Percentiles rank a stretch among this genome's conserved stretches.
Evolutionary conservation across 257 asterid species (phyloP).

Genomic region (Solanum pennellii): DNA sequence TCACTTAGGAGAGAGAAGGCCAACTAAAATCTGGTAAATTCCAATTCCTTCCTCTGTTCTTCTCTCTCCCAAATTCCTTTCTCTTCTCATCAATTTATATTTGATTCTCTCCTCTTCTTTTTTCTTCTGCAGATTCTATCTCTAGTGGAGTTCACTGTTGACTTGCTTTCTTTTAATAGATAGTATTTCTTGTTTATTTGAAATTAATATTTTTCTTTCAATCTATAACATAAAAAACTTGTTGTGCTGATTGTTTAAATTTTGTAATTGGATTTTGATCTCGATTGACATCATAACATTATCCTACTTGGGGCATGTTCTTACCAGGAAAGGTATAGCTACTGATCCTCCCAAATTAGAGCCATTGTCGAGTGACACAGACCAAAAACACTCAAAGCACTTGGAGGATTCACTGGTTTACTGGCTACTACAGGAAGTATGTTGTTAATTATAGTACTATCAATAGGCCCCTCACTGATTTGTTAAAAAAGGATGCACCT

Average conservation of each 20-base stretch:
- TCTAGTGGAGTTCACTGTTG: not conserved
- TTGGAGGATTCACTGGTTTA: not conserved
- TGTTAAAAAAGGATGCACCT: not conserved
- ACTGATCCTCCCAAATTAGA: not conserved
- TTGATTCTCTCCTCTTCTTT: not conserved
- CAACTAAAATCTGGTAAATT: not conserved
- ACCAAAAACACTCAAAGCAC: not conserved
- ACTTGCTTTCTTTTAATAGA: not conserved
- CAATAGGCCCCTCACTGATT: not conserved
- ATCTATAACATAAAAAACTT: not conserved
- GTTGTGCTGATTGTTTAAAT: not conserved
- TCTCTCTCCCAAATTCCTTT: not conserved
- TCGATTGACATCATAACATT: not conserved
- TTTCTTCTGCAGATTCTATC: not conserved
- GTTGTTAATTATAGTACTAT: not conserved
- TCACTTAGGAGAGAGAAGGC: not conserved
- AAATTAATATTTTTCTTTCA: no score
- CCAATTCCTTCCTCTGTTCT: not conserved
- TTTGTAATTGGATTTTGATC: not conserved
- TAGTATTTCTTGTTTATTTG: not conserved
- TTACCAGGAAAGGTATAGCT: not conserved
- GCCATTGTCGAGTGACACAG: not conserved
- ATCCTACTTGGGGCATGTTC: not conserved
- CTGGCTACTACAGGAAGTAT: not conserved
- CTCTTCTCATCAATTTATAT: not conserved